Base-by-base conservation (phyloP, 345 rosid species). In the Eucalyptus pumila region DNA sequence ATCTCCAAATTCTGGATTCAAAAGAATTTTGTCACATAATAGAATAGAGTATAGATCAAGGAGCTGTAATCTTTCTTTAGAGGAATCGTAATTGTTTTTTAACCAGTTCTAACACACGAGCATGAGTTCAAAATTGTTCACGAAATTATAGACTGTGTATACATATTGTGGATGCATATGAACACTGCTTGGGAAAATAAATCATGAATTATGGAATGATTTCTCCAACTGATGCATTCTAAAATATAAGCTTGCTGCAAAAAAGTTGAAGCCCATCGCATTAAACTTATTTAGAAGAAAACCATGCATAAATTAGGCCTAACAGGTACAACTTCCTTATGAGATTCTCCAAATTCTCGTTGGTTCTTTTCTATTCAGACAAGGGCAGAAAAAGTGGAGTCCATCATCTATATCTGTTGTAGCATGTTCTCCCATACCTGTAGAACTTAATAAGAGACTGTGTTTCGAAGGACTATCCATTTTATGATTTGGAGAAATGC, bases 1-100 rank as follows among this genome's bases (percentile, higher is more conserved):
- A n/a, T 88, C 80, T 34, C 87, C 90, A 87, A 91, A 88, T 88
- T 88, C 94, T 93, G 92, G 51, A 65, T 37, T 56, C 87, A 86
- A 40, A 58, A 86, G n/a, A 34, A 19, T 16, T 49, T 54, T 86
- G 37, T 37, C 16, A n/a, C 87, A 49, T 49, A 24, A 49, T 6
- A 86, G 30, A 37, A 32, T 85, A 47, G 24, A 48, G 26, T 32
- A 26, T 26, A 17, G 37, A 34, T 32, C 58, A 12, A 51, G 42
- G 14, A 67, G 45, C 52, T 45, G 14, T 23, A 11, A 76, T 11
- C 15, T 76, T 76, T 76, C 47, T 40, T 76, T 40, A 26, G 47
- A 21, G 47, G 85, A 76, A 76, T 40, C 7, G 15, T 40, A 37
- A 23, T 76, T 40, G 30, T 76, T 40, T 23, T 42, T 21, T 21